Evolutionary conservation across 441 rosid genomes (phyloP).

Genomic region (Gossypium aridum): DNA sequence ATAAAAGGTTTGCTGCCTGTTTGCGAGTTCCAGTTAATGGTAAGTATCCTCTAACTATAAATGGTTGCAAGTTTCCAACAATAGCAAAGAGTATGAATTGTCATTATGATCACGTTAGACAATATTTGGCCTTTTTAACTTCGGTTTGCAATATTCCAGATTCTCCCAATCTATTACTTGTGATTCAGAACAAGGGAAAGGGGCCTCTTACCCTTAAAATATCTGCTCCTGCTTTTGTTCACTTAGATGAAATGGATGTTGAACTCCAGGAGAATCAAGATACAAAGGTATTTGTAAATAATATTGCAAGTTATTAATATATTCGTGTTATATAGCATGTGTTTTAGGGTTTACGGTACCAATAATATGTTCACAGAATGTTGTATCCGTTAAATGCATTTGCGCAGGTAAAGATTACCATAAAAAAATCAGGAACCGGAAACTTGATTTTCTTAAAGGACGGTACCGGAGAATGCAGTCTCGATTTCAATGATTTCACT

Average conservation of each 20-base stretch:
- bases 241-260: slow-evolving; percentile 39
- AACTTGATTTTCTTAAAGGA: slow-evolving; percentile 36
- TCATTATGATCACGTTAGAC: neutral
- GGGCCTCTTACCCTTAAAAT: slow-evolving; percentile 37
- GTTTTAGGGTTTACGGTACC: neutral
- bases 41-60: slow-evolving; percentile 11
- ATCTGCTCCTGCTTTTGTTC: slow-evolving; percentile 50
- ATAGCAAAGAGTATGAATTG: neutral
- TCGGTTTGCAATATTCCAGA: slow-evolving; percentile 34
- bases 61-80: neutral
- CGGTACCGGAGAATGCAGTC: slow-evolving; percentile 48
- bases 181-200: slow-evolving; percentile 64
- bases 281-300: slow-evolving; percentile 34
- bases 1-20: slow-evolving; percentile 60
- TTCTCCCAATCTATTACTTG: slow-evolving; percentile 57
- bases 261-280: slow-evolving; percentile 42
- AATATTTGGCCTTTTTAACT: slow-evolving; percentile 12
- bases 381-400: slow-evolving; percentile 2
- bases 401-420: slow-evolving; percentile 56
- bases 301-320: neutral
- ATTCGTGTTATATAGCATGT: too few relatives aligned
- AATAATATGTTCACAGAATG: neutral
- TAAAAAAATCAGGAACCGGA: slow-evolving; percentile 27
- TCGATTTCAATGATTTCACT: slow-evolving; percentile 49
- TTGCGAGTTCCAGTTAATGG: slow-evolving; percentile 74